Evolutionary conservation across 2,329 filamentous ascomycete genomes (phyloP), one percentile per base, ranked within the genome.

Genomic region (Botryosphaeria dothidea): DNA sequence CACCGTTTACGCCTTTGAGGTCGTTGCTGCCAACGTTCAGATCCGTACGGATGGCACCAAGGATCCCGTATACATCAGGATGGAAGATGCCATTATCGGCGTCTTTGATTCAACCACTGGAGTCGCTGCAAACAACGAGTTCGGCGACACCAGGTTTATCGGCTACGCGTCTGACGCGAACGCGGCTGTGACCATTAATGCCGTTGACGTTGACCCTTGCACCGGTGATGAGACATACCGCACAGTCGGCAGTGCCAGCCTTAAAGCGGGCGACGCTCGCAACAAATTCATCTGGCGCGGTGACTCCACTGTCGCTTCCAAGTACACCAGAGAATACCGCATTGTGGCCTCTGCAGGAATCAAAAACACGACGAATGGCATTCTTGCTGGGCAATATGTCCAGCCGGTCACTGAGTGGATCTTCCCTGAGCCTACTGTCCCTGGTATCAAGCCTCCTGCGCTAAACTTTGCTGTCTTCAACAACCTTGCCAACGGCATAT

Each of bases 371-470:
- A 74, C 74, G 36, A 78, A 80, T 65, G 74, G 74, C 29, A 78
- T 81, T 52, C 66, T 72, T n/a, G 79, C 78, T 3, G 79, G 79
- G 4, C 74, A 79, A 62, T 81, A 79, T 48, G 71, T 81, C 21
- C 74, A 75, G 31, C 75, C 80, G 13, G 78, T 81, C 4, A 73
- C 71, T 3, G 79, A 81, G 65, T 81, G 78, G 78, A 80, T 81
- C 67, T 78, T 78, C 69, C 79, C 80, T 9, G 80, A 81, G 67
- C 71, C 76, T 19, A 71, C 75, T 19, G 69, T 73, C 3, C 80
- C 79, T n/a, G 80, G 80, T 68, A 68, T 73, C 66, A 66, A 74
- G 72, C 67, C 71, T 15, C 71, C 70, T 13, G 66, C 73, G 9
- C 68, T 67, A 52, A 61, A 62, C 13, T 76, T 75, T 67, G 64